A percentile compares a stretch with the other conserved stretches of the same genome.
These are phyloP conservation scores for Ascocoryne sarcoides DNA, from an alignment of 2,329 filamentous ascomycete species.

Conservation along the genomic window DNA sequence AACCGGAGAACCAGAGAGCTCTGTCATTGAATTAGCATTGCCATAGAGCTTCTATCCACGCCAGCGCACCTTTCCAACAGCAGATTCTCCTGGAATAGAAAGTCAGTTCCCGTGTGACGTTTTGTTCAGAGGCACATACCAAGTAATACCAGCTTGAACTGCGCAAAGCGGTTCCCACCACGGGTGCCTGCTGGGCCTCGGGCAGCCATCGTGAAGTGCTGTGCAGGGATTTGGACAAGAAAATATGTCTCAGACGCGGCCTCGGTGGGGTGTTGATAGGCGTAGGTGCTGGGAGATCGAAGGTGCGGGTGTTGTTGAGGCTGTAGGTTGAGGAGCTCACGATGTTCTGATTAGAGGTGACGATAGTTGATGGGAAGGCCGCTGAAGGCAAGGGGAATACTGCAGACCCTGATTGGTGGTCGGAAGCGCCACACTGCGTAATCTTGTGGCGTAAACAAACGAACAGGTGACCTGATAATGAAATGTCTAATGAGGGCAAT, in stretches of 20 bases:
- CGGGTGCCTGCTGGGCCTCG: conserved; percentile 59
- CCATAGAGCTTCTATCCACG: conserved; percentile 3
- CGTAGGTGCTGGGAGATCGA: neutral
- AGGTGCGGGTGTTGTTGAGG: conserved; percentile 2
- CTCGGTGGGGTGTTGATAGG: too few relatives aligned
- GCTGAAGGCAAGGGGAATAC: conserved; percentile 1
- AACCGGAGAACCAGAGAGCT: conserved; percentile 97
- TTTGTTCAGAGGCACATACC: too few relatives aligned
- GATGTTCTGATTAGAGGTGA: conserved; percentile 3
- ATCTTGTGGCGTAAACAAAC: too few relatives aligned
- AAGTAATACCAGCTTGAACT: conserved; percentile 97
- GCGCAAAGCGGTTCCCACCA: conserved; percentile 76
- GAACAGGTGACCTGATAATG: too few relatives aligned
- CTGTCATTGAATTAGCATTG: conserved; percentile 37
- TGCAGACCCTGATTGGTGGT: neutral
- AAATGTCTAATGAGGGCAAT: too few relatives aligned
- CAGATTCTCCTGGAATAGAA: conserved; percentile 71
- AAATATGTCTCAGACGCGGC: too few relatives aligned
- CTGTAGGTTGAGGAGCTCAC: neutral
- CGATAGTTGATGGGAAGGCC: conserved; percentile 6
- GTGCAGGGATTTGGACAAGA: conserved; percentile 7
- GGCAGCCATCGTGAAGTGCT: conserved; percentile 61
- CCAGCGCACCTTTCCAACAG: conserved; percentile 81
- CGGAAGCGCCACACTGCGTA: neutral
- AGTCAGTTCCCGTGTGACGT: conserved; percentile 37